Evolutionary conservation across 305 asterid species (phyloP).

Genomic region (Solanum chacoense): DNA sequence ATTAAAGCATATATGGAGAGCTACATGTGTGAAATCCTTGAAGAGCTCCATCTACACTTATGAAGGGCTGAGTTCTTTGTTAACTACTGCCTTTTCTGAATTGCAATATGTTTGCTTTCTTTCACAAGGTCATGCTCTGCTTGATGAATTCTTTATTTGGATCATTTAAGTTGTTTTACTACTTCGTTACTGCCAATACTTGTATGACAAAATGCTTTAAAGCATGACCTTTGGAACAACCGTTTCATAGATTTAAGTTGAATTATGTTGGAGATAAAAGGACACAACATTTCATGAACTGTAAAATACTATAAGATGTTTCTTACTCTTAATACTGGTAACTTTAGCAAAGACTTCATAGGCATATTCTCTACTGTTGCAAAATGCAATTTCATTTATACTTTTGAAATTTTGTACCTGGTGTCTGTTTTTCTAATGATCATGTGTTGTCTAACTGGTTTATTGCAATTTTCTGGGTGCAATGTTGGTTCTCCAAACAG

Average conservation of each 20-base stretch:
- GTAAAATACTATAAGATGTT: neutral
- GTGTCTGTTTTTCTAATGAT: neutral
- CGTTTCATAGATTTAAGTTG: neutral
- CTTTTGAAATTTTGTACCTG: neutral
- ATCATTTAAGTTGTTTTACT: neutral
- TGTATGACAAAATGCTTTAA: neutral
- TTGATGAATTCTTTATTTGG: neutral
- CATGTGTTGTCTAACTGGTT: neutral
- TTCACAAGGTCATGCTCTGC: neutral
- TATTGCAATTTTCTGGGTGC: neutral
- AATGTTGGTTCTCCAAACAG: neutral
- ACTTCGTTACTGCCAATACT: neutral
- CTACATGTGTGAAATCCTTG: neutral
- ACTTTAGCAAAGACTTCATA: neutral
- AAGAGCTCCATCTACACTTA: neutral
- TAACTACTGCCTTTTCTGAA: neutral
- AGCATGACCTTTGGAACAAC: neutral
- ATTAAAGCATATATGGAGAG: neutral
- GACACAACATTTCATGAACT: neutral
- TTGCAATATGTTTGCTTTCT: neutral
- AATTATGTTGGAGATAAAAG: neutral
- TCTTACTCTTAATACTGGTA: neutral
- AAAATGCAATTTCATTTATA: neutral
- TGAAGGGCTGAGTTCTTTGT: neutral
- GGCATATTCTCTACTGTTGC: neutral